These are phyloP conservation scores for Akanthomyces dipterigenus DNA, from an alignment of 2,329 filamentous ascomycete genomes.

Conservation along the genomic window DNA sequence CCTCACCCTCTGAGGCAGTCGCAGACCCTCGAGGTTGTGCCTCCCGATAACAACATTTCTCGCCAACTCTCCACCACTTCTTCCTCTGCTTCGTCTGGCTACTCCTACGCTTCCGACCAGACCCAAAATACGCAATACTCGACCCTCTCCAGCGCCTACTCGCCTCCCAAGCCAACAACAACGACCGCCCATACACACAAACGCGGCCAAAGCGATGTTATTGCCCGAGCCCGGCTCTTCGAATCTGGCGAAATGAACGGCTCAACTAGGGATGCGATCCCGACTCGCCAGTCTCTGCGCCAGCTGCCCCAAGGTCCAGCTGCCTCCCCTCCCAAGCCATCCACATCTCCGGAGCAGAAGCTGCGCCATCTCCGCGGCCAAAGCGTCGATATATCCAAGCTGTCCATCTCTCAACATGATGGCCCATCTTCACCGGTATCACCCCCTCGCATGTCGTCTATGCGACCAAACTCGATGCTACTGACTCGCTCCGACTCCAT, in stretches of 20 bases:
- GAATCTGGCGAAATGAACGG: conserved; percentile 36
- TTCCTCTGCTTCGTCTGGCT: conserved; percentile 63
- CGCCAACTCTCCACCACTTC: conserved; percentile 65
- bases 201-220: conserved; percentile 68
- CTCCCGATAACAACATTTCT: conserved; percentile 35
- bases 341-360: conserved; percentile 31
- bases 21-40: conserved; percentile 39
- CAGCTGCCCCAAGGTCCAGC: conserved; percentile 63
- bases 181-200: conserved; percentile 44
- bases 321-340: conserved; percentile 26
- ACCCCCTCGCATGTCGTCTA: conserved; percentile 33
- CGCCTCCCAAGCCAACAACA: conserved; percentile 26
- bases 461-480: conserved; percentile 56
- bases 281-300: conserved; percentile 68
- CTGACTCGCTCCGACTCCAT: conserved; percentile 52
- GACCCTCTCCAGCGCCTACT: conserved; percentile 56
- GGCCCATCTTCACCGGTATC: conserved; percentile 34
- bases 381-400: conserved; percentile 55
- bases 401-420: conserved; percentile 43
- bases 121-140: conserved; percentile 60
- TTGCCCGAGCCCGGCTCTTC: conserved; percentile 45
- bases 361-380: conserved; percentile 43
- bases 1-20: conserved; percentile 53
- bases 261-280: conserved; percentile 45
- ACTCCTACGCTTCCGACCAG: conserved; percentile 53